A percentile compares a stretch with the other conserved stretches of the same genome.
Conservation (phyloP, 1,139 yeast species). For the Pichia sp. region DNA sequence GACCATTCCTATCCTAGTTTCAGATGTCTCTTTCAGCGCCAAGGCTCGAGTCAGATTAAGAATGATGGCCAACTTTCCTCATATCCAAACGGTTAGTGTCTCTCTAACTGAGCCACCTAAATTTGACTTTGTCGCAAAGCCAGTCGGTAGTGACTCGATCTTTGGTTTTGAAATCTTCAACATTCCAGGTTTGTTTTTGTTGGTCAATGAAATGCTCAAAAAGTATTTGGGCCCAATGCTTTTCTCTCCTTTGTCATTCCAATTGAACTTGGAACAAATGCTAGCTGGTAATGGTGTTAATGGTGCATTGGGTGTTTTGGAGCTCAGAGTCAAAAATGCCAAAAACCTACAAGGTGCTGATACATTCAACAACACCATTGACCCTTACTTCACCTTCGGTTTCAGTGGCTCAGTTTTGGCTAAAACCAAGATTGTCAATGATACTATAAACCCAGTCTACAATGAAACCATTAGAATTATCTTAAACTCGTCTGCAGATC, state of each 20-base stretch:
- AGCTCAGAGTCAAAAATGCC: slow-evolving; percentile 64
- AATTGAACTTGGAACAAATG: slow-evolving; percentile 85
- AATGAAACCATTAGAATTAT: slow-evolving; percentile 71
- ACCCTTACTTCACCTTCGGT: slow-evolving; percentile 80
- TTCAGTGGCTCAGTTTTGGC: slow-evolving; percentile 57
- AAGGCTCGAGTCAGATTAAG: slow-evolving; percentile 75
- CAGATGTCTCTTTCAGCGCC: slow-evolving; percentile 61
- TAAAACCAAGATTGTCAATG: slow-evolving; percentile 59
- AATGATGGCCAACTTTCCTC: slow-evolving; percentile 89
- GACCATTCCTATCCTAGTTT: slow-evolving; percentile 57
- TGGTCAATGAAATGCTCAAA: slow-evolving; percentile 77
- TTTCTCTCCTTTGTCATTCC: slow-evolving; percentile 85
- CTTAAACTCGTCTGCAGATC: slow-evolving; percentile 73
- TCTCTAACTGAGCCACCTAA: slow-evolving; percentile 81
- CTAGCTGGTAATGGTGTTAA: slow-evolving; percentile 78
- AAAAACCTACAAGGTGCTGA: slow-evolving; percentile 63
- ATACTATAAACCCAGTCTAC: slow-evolving; percentile 75
- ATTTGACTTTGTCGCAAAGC: slow-evolving; percentile 73
- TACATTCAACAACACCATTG: slow-evolving; percentile 71
- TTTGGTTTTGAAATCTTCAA: slow-evolving; percentile 84
- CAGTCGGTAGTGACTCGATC: slow-evolving; percentile 67
- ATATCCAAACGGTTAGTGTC: slow-evolving; percentile 82
- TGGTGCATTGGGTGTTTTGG: slow-evolving; percentile 82
- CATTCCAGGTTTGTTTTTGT: slow-evolving; percentile 78
- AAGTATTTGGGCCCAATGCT: slow-evolving; percentile 86